A percentile compares a stretch with the other conserved stretches of the same genome.
phyloP scores from a whole-genome alignment of 768 basidiomycete species.

The Tremella mesenterica region DNA sequence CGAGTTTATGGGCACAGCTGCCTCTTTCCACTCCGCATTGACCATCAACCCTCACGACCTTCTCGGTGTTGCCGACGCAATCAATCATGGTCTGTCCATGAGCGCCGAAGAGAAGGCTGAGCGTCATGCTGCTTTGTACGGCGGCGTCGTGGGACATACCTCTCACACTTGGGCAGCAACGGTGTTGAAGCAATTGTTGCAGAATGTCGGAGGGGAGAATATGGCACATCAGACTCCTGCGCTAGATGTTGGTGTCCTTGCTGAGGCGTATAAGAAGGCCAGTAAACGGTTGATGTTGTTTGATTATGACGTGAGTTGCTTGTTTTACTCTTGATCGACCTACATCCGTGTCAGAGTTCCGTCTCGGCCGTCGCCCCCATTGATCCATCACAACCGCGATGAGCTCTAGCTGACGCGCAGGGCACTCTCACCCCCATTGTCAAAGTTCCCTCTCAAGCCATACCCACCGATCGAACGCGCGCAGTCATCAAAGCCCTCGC shows the following conservation, averaged over 20 bases:
- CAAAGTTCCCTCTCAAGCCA: constrained; percentile 78
- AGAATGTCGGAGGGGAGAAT: constrained; percentile 67
- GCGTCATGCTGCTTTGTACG: constrained; percentile 67
- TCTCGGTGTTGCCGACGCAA: constrained; percentile 79
- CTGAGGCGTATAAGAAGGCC: constrained; percentile 57
- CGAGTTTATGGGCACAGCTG: constrained; percentile 96
- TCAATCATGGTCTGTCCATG: constrained; percentile 82
- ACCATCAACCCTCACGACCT: constrained; percentile 96
- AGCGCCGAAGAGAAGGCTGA: constrained; percentile 60
- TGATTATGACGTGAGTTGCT: constrained; percentile 85
- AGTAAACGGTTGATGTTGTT: constrained; percentile 83
- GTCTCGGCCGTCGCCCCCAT: no score
- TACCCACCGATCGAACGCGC: constrained; percentile 66
- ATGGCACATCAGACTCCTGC: constrained; percentile 77
- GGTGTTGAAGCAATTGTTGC: constrained; percentile 76
- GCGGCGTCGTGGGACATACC: constrained; percentile 82
- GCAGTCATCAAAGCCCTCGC: constrained; percentile 63
- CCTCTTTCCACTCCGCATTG: constrained; percentile 79
- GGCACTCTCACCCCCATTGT: constrained; percentile 96
- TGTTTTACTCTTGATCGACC: no score
- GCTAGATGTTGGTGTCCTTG: constrained; percentile 58
- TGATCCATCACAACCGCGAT: background rate
- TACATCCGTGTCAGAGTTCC: no score
- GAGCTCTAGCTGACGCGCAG: constrained; percentile 45
- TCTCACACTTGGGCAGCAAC: constrained; percentile 91